A percentile compares a stretch with the other conserved stretches of the same genome.
Evolutionary conservation across 169 alveolate genomes (phyloP).

Genomic region (Plasmodium blacklocki): DNA sequence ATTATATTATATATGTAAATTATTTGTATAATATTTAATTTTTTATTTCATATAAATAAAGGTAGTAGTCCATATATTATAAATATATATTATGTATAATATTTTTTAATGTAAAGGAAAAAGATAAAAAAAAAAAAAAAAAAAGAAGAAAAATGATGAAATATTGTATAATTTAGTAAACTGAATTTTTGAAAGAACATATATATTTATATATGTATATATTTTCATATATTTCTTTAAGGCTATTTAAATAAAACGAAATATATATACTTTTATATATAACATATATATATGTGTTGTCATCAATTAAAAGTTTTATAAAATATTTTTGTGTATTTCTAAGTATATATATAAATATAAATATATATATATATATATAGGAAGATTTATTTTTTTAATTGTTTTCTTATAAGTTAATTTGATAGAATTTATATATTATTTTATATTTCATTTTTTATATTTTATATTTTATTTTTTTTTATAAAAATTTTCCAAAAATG

Average conservation of each 20-base stretch:
- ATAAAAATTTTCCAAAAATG: slow-evolving; percentile 21
- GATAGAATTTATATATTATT: neutral
- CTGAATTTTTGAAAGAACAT: too few relatives aligned
- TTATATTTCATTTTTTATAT: neutral
- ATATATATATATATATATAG: slow-evolving; percentile 2
- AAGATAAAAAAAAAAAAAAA: too few relatives aligned
- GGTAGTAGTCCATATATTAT: too few relatives aligned
- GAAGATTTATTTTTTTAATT: neutral
- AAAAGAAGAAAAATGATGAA: too few relatives aligned
- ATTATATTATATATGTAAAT: too few relatives aligned
- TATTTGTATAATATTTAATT: too few relatives aligned
- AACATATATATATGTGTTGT: neutral
- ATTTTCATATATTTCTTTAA: neutral
- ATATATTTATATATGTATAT: too few relatives aligned
- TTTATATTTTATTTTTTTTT: too few relatives aligned
- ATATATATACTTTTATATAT: neutral
- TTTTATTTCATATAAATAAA: too few relatives aligned
- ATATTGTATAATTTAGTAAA: too few relatives aligned
- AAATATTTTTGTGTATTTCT: neutral
- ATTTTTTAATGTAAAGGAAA: too few relatives aligned
- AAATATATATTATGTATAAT: too few relatives aligned
- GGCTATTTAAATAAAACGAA: neutral
- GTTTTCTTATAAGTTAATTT: neutral
- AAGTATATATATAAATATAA: neutral
- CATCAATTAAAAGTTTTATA: neutral